Evolutionary conservation across 441 rosid species (phyloP).

Genomic region (Aleurites moluccanus): DNA sequence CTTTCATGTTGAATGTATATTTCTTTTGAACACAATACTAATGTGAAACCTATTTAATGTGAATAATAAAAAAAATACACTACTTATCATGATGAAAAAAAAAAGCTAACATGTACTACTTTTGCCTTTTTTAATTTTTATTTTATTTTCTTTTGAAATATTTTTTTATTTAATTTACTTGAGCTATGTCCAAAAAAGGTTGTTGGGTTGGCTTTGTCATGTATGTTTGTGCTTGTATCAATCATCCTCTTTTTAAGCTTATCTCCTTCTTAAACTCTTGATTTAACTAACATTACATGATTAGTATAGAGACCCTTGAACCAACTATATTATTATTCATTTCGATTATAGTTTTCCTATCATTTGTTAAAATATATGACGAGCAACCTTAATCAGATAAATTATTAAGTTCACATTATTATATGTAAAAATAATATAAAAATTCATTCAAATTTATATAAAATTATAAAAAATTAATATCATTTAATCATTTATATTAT

Average conservation of each 20-base stretch:
- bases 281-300: slow-evolving; percentile 22
- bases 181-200: slow-evolving; percentile 28
- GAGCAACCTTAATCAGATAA: not conserved
- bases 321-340: slow-evolving; percentile 26
- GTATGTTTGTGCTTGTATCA: slow-evolving; percentile 19
- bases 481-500: too few species aligned
- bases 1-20: too few species aligned
- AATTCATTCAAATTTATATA: too few species aligned
- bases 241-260: slow-evolving; percentile 29
- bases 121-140: not conserved
- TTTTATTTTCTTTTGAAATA: not conserved
- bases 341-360: slow-evolving; percentile 16
- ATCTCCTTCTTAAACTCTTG: slow-evolving; percentile 14
- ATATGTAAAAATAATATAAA: too few species aligned
- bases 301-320: slow-evolving; percentile 38
- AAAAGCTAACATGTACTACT: not conserved
- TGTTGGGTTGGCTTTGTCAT: slow-evolving; percentile 43
- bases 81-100: not conserved
- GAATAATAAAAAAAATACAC: not conserved
- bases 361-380: not conserved
- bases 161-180: not conserved
- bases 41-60: slow-evolving; percentile 7
- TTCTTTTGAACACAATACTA: too few species aligned
- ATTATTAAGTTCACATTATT: too few species aligned
- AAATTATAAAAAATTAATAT: too few species aligned